These are phyloP conservation scores for Naganishia liquefaciens DNA, from an alignment of 1,284 basidiomycete genomes.

Conservation along the genomic window DNA sequence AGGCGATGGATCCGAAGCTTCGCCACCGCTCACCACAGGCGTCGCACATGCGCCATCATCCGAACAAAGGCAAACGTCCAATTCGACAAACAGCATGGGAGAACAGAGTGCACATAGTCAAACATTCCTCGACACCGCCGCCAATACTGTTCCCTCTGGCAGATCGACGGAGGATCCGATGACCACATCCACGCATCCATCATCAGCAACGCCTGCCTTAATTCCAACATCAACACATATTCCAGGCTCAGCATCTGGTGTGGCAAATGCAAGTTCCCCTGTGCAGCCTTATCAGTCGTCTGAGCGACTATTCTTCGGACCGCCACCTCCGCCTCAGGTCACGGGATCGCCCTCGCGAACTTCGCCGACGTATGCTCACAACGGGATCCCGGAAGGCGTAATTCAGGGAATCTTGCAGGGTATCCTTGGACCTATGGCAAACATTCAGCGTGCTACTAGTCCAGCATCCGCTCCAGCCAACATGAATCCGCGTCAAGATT, in stretches of 20 bases:
- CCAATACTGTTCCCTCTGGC: too few species aligned
- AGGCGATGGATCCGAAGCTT: neutral
- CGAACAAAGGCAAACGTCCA: too few species aligned
- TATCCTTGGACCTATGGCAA: slow-evolving; percentile 18
- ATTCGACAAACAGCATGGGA: too few species aligned
- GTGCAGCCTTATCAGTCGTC: neutral
- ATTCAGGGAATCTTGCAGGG: slow-evolving; percentile 22
- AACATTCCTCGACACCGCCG: too few species aligned
- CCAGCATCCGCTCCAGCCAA: neutral
- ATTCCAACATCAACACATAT: neutral
- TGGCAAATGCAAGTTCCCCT: neutral
- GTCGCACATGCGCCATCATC: too few species aligned
- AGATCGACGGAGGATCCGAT: neutral
- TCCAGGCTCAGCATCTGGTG: neutral
- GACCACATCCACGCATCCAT: neutral
- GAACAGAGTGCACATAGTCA: too few species aligned
- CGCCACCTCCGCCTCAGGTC: slow-evolving; percentile 2
- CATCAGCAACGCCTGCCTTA: neutral
- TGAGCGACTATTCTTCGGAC: slow-evolving; percentile 6
- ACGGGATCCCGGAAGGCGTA: slow-evolving; percentile 12
- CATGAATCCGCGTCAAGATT: neutral
- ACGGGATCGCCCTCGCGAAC: neutral
- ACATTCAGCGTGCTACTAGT: neutral
- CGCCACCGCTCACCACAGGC: too few species aligned
- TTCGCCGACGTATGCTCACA: neutral